phyloP scores from a whole-genome alignment of 352 stramenopile genomes.

The Globisporangium megalacanthum region DNA sequence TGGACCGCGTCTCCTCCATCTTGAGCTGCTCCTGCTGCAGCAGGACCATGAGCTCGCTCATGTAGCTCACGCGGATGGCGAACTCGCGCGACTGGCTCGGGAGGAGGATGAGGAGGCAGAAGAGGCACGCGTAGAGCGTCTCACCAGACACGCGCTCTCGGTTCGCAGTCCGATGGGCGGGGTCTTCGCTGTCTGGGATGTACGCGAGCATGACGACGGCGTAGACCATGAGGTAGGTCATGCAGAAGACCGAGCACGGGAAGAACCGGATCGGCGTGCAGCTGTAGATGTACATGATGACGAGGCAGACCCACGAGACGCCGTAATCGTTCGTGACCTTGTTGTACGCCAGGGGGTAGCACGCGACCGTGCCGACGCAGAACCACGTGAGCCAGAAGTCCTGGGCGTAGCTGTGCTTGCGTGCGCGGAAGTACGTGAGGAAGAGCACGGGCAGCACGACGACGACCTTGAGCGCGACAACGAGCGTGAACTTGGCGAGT shows the following conservation, averaged over 20 bases:
- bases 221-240: slow-evolving; percentile 61
- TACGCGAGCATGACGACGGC: slow-evolving; percentile 68
- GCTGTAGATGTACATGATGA: slow-evolving; percentile 86
- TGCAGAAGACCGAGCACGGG: slow-evolving; percentile 63
- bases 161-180: slow-evolving; percentile 23
- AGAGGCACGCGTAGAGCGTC: slow-evolving; percentile 74
- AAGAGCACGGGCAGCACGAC: slow-evolving; percentile 58
- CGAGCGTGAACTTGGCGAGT: slow-evolving; percentile 59
- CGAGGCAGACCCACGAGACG: slow-evolving; percentile 73
- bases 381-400: slow-evolving; percentile 72
- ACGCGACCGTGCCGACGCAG: slow-evolving; percentile 47
- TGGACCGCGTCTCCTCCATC: slow-evolving; percentile 75
- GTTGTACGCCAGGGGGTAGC: slow-evolving; percentile 78
- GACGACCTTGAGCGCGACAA: slow-evolving; percentile 55
- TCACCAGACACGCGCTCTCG: slow-evolving; percentile 51
- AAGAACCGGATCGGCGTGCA: slow-evolving; percentile 80
- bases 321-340: slow-evolving; percentile 79
- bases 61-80: slow-evolving; percentile 77
- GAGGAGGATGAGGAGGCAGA: slow-evolving; percentile 78
- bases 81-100: slow-evolving; percentile 76
- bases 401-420: slow-evolving; percentile 50
- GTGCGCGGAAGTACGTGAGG: slow-evolving; percentile 60
- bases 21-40: slow-evolving; percentile 77
- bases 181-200: slow-evolving; percentile 28
- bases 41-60: slow-evolving; percentile 82